These are phyloP conservation scores for Epichloe coenophiala DNA, from an alignment of 2,329 filamentous ascomycete species.

Conservation along the genomic window DNA sequence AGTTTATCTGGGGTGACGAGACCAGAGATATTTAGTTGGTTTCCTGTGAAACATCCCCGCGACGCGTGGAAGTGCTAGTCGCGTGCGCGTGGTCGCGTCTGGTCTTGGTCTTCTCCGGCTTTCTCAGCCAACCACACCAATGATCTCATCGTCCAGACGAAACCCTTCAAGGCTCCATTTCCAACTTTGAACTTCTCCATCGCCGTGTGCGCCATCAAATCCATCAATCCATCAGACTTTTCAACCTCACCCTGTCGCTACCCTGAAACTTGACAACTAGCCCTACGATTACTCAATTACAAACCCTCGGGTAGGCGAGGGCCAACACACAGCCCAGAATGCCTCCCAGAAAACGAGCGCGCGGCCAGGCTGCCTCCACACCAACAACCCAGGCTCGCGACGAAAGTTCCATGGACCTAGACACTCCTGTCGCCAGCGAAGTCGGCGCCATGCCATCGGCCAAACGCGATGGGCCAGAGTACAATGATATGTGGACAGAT, in stretches of 20 bases:
- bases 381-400: conserved; percentile 37
- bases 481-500: conserved; percentile 76
- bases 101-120: no score
- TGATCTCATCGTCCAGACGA: not conserved
- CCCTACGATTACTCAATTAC: not conserved
- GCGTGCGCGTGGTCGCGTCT: no score
- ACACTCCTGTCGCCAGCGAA: conserved; percentile 42
- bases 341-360: conserved; percentile 59
- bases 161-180: not conserved
- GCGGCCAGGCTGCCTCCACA: conserved; percentile 41
- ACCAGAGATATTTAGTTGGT: no score
- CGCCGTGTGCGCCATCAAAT: no score
- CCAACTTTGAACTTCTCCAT: not conserved
- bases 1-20: no score
- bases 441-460: conserved; percentile 18
- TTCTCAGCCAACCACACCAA: not conserved
- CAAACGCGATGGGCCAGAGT: conserved; percentile 12
- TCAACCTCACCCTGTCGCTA: not conserved
- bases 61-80: no score
- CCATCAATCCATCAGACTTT: not conserved
- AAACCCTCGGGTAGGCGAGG: not conserved
- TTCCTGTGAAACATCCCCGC: no score
- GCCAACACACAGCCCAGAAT: conserved; percentile 26
- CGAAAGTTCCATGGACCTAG: conserved; percentile 48
- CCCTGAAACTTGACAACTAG: not conserved